phyloP scores from a whole-genome alignment of 768 basidiomycete genomes.

The Kwoniella heveanensis region DNA sequence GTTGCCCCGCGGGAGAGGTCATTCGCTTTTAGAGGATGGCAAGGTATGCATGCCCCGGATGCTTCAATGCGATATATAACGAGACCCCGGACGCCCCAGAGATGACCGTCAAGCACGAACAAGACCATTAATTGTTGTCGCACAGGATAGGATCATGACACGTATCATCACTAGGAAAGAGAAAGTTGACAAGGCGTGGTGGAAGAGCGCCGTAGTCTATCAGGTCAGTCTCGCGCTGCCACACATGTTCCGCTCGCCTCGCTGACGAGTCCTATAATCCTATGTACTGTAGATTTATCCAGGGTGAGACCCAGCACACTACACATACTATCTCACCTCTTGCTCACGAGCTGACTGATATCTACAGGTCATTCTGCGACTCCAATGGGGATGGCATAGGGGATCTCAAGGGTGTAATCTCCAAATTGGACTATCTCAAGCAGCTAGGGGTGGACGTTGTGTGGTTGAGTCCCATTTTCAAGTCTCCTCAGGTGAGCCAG shows the following conservation, averaged over 20 bases:
- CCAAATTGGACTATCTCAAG: conserved; percentile 69
- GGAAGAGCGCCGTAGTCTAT: conserved; percentile 10
- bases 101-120: too few relatives aligned
- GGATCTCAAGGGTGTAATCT: conserved; percentile 67
- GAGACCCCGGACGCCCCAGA: too few relatives aligned
- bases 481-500: conserved; percentile 61
- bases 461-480: conserved; percentile 73
- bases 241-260: not conserved
- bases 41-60: too few relatives aligned
- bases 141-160: too few relatives aligned
- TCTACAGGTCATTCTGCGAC: conserved; percentile 42
- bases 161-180: too few relatives aligned
- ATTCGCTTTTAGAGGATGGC: too few relatives aligned
- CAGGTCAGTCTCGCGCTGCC: conserved; percentile 2
- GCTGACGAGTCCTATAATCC: not conserved
- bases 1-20: too few relatives aligned
- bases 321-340: not conserved
- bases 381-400: conserved; percentile 68
- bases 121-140: too few relatives aligned
- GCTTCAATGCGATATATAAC: too few relatives aligned
- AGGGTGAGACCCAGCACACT: not conserved
- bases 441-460: conserved; percentile 67
- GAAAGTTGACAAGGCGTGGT: conserved; percentile 9
- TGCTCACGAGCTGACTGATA: not conserved
- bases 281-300: not conserved